Evolutionary conservation across 1,139 yeast genomes (phyloP), one percentile per base, ranked within the genome.

Genomic region (Insectozyma bohioensis): DNA sequence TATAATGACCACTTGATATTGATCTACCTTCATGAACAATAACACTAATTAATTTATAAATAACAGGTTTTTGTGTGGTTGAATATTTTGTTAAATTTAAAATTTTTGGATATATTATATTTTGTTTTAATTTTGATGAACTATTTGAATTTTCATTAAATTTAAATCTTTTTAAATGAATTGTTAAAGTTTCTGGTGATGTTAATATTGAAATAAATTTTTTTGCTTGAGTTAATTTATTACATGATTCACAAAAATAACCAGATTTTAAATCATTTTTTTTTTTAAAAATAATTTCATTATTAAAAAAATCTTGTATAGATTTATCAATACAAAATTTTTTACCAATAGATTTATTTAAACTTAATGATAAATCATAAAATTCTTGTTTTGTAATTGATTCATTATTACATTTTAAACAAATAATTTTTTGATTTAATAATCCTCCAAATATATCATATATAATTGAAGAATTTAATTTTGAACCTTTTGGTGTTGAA

Each of bases 371-470:
- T 39, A 92, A 67, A 60, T 92, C 98, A 55, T 90, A 90, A 52
- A 92, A 85, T 55, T 94, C 97, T 60, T 92, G 98, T 45, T 82
- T 81, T 8, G 98, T 92, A 30, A 78, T 78, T n/a, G 95, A 85
- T 13, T 85, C 78, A 47, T 84, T 78, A 12, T 80, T 77, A 62
- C 98, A 92, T 34, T 67, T 75, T 42, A 75, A 75, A 62, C 98
- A 92, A 1, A 86, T 80, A 23, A 92, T 95, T 28, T 78, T 73
- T 61, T 92, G 98, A 47, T 82, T 77, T 40, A 90, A 64, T 32
- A 86, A 63, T 3, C 98, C 98, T 17, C 97, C 98, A 61, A 92
- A 92, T 13, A 92, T 85, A 52, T 90, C 96, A 58, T 92, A 90
- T 14, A 92, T 67, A 19, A 90, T 81, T 32, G 95, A 84, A 43